Conservation (phyloP, 192 early-diverging fungal genomes). For the Coemansia sp. region DNA sequence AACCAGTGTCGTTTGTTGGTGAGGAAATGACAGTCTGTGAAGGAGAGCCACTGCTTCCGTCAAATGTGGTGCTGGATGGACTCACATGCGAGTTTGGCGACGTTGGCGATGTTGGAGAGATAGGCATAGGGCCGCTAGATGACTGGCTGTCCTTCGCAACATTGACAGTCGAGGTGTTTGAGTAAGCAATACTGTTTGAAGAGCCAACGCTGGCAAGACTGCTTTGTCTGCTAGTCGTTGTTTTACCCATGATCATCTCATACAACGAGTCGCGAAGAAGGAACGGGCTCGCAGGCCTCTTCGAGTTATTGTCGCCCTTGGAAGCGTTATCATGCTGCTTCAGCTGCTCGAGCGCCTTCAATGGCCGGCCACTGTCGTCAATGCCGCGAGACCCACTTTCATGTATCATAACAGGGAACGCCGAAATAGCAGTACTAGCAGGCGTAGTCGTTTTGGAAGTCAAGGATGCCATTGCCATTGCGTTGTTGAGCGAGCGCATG, state of each 20-base stretch:
- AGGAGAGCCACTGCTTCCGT: slow-evolving; percentile 30
- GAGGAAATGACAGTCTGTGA: slow-evolving; percentile 38
- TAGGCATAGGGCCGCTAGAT: slow-evolving; percentile 2
- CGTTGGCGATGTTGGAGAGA: slow-evolving; percentile 30
- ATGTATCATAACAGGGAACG: slow-evolving; percentile 37
- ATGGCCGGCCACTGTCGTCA: slow-evolving; percentile 8
- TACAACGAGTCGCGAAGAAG: slow-evolving; percentile 50
- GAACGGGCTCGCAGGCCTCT: slow-evolving; percentile 35
- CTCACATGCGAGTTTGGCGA: slow-evolving; percentile 37
- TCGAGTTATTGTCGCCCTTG: slow-evolving; percentile 15
- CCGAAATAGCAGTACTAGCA: slow-evolving; percentile 25
- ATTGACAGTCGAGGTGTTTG: slow-evolving; percentile 42
- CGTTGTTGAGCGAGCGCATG: slow-evolving; percentile 44
- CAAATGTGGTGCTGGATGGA: slow-evolving; percentile 50
- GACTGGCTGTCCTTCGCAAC: slow-evolving; percentile 28
- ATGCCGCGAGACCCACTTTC: slow-evolving; percentile 9
- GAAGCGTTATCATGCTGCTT: slow-evolving; percentile 17
- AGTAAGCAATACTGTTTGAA: slow-evolving; percentile 34
- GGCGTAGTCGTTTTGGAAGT: not conserved
- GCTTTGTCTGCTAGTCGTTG: slow-evolving; percentile 32
- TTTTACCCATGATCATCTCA: slow-evolving; percentile 54
- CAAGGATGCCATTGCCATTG: slow-evolving; percentile 16
- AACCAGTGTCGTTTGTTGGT: slow-evolving; percentile 25
- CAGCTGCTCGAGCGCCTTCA: slow-evolving; percentile 2
- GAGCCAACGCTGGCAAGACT: slow-evolving; percentile 29